Evolutionary conservation across 2,329 filamentous ascomycete genomes (phyloP).

Genomic region (Cercospora nicotianae): DNA sequence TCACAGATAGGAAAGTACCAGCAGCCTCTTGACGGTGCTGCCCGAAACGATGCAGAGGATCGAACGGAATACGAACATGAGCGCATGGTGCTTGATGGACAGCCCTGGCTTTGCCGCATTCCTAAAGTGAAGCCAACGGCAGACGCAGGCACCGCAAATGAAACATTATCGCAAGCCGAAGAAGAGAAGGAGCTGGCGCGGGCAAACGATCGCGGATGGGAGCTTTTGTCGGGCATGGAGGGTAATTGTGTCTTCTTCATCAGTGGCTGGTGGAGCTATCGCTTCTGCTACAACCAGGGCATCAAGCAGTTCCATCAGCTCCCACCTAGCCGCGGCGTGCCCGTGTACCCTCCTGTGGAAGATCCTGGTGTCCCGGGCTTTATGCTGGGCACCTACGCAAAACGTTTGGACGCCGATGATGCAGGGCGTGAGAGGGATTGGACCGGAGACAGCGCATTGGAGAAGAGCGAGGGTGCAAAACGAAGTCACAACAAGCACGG

Average conservation of each 20-base stretch:
- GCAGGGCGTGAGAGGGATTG: slow-evolving; percentile 30
- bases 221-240: slow-evolving; percentile 74
- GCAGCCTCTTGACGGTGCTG: slow-evolving; percentile 17
- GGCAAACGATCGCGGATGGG: slow-evolving; percentile 75
- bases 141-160: slow-evolving; percentile 26
- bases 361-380: slow-evolving; percentile 76
- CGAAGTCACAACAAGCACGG: slow-evolving; percentile 42
- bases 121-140: slow-evolving; percentile 63
- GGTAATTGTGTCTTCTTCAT: slow-evolving; percentile 79
- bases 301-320: slow-evolving; percentile 89
- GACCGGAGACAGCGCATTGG: slow-evolving; percentile 32
- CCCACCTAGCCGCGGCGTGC: slow-evolving; percentile 66
- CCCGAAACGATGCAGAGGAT: slow-evolving; percentile 12
- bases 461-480: slow-evolving; percentile 35
- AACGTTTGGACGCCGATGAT: slow-evolving; percentile 33
- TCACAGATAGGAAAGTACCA: slow-evolving; percentile 29
- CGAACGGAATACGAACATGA: slow-evolving; percentile 57
- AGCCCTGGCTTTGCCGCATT: slow-evolving; percentile 80
- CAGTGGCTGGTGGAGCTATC: slow-evolving; percentile 94
- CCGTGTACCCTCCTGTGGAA: slow-evolving; percentile 68
- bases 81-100: slow-evolving; percentile 67
- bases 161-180: slow-evolving; percentile 54
- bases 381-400: slow-evolving; percentile 65
- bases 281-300: slow-evolving; percentile 85
- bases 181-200: slow-evolving; percentile 77